Evolutionary conservation across 2,329 filamentous ascomycete genomes (phyloP), one percentile per base, ranked within the genome.

Genomic region (Aureobasidium sp.): DNA sequence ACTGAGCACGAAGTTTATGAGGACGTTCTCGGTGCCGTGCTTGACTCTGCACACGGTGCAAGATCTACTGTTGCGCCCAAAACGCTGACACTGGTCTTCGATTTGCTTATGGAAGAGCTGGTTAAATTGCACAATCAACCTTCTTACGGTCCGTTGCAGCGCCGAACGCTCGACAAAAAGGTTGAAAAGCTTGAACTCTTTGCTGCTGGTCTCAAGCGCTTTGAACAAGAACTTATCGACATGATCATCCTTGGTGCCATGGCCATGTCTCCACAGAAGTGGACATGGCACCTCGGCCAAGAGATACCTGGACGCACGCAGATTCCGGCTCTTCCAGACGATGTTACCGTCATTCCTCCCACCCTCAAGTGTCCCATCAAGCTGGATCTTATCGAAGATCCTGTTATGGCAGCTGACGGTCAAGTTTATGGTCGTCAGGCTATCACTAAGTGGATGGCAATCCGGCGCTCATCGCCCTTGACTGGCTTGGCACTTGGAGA

Each of bases 381-480:
- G 13, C 67, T 68, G 9, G 69, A 69, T 15, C 27, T 73, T n/a
- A 71, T 75, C 65, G 61, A 69, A 41, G 71, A 75, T 62, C 71
- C 74, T 5, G 74, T 75, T 15, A 64, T 45, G 2, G 70, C 73
- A 3, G 58, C 64, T 2, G 72, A 75, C 54, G 66, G 67, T 0
- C 69, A 70, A 59, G 71, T 66, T 0, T 76, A 74, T 54, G 71
- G 73, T 47, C 66, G 70, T n/a, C 62, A 66, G 21, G 69, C 71
- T 32, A 73, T 76, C 15, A 60, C 68, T 55, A 65, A 69, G 50
- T 75, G 73, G 73, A 74, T 74, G 47, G 52, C 66, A 11, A 69
- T 69, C 15, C 66, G 69, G 21, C 64, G 66, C 7, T 67, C 65
- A 3, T 74, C 72, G 1, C 74, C 73, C 3, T 65, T 69, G 47